These are phyloP conservation scores for Fusarium dlaminii DNA, from an alignment of 2,329 filamentous ascomycete genomes.

Conservation along the genomic window DNA sequence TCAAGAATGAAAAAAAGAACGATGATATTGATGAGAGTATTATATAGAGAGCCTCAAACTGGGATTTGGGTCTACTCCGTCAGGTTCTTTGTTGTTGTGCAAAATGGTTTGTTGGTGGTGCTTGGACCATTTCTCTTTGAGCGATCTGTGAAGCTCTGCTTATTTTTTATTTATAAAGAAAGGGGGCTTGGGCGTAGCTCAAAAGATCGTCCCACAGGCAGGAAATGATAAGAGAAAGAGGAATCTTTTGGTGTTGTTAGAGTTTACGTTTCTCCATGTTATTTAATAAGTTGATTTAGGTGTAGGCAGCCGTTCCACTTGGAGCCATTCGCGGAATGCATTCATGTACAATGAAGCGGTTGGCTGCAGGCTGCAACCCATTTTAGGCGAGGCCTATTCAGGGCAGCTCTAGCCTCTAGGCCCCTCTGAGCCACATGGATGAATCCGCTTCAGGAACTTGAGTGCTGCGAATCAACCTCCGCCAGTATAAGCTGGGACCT, in stretches of 20 bases:
- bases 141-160: constrained; percentile 19
- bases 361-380: constrained; percentile 35
- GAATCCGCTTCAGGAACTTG: constrained; percentile 25
- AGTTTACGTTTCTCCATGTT: constrained; percentile 10
- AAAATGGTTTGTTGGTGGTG: constrained; percentile 23
- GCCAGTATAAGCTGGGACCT: constrained; percentile 10
- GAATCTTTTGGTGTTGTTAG: constrained; percentile 4
- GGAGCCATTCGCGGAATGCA: background rate
- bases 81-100: constrained; percentile 13
- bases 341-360: constrained; percentile 13
- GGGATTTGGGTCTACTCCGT: background rate
- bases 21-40: background rate
- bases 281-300: constrained; percentile 15
- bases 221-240: background rate
- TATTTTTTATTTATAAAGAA: background rate
- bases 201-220: background rate
- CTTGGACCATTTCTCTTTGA: constrained; percentile 24
- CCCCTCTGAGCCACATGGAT: constrained; percentile 24
- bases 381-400: constrained; percentile 17
- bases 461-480: background rate
- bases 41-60: background rate
- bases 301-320: constrained; percentile 20
- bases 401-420: background rate
- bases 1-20: background rate
- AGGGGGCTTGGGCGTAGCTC: constrained; percentile 1